Conservation (phyloP, 768 basidiomycete species). For the Kwoniella sp. region DNA sequence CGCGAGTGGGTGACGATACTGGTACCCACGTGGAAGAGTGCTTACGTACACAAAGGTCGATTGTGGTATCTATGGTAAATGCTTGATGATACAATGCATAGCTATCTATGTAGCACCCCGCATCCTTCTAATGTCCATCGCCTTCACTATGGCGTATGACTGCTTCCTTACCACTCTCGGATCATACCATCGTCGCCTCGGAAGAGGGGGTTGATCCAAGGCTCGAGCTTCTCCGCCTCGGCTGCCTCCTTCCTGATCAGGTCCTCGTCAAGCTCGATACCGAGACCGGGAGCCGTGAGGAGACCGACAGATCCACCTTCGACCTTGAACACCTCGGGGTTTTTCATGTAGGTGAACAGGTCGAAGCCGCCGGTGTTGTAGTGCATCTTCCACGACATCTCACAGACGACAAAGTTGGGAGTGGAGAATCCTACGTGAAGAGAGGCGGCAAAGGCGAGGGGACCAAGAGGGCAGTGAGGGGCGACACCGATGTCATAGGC, state of each 20-base stretch:
- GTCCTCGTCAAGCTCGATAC: conserved; percentile 48
- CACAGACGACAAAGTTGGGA: conserved; percentile 57
- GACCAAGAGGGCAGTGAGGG: conserved; percentile 64
- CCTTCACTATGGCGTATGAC: too few species aligned
- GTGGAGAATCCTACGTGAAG: conserved; percentile 61
- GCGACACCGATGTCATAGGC: conserved; percentile 66
- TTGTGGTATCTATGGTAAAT: too few species aligned
- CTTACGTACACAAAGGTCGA: too few species aligned
- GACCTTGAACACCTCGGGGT: conserved; percentile 48
- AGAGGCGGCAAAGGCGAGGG: conserved; percentile 67
- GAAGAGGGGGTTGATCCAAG: conserved; percentile 48
- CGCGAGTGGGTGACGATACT: too few species aligned
- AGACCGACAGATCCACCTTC: conserved; percentile 39
- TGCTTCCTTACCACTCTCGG: conserved; percentile 40
- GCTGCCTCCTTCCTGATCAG: conserved; percentile 38
- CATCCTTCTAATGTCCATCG: too few species aligned
- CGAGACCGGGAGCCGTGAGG: conserved; percentile 42
- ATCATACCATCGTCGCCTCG: conserved; percentile 44
- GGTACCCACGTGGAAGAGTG: too few species aligned
- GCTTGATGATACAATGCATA: too few species aligned
- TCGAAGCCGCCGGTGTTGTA: conserved; percentile 48
- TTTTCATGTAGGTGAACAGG: conserved; percentile 47
- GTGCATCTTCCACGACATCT: conserved; percentile 48
- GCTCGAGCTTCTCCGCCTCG: conserved; percentile 37
- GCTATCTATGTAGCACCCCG: too few species aligned